These are phyloP conservation scores for Fremontodendron californicum DNA, from an alignment of 345 rosid species.

Conservation along the genomic window DNA sequence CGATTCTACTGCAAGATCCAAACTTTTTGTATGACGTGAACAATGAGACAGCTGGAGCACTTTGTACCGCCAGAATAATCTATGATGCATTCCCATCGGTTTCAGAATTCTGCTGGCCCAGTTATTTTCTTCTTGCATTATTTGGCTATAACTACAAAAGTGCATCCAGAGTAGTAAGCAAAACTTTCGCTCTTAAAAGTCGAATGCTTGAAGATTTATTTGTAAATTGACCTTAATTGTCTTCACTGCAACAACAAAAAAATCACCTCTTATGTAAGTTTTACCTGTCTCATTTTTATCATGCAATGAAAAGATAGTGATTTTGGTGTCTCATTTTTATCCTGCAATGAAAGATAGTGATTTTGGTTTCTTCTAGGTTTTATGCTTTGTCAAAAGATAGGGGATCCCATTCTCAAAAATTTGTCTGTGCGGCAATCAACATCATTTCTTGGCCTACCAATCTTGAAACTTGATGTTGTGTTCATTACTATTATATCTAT, in stretches of 20 bases:
- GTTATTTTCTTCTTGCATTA: constrained; percentile 42
- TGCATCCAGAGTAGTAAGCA: constrained; percentile 57
- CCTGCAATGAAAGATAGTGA: not conserved
- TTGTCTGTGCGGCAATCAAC: constrained; percentile 53
- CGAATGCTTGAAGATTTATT: no score
- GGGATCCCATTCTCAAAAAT: constrained; percentile 50
- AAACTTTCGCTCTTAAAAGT: not conserved
- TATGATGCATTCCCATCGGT: constrained; percentile 62
- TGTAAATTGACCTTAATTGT: no score
- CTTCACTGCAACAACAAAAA: no score
- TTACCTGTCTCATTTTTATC: not conserved
- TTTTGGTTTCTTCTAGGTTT: constrained; percentile 34
- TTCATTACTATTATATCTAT: constrained; percentile 56
- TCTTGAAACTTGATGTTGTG: constrained; percentile 44
- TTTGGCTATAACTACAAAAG: constrained; percentile 56
- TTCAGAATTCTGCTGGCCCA: constrained; percentile 42
- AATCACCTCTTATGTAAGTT: no score
- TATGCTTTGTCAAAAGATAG: constrained; percentile 53
- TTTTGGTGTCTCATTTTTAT: no score
- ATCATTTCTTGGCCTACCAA: constrained; percentile 53
- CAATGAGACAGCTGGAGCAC: constrained; percentile 52
- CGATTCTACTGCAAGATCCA: constrained; percentile 30
- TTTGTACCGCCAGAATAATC: constrained; percentile 54
- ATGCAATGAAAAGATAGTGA: no score
- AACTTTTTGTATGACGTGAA: constrained; percentile 39